Base-by-base conservation (phyloP, 257 asterid species). In the Eustoma russellianum region DNA sequence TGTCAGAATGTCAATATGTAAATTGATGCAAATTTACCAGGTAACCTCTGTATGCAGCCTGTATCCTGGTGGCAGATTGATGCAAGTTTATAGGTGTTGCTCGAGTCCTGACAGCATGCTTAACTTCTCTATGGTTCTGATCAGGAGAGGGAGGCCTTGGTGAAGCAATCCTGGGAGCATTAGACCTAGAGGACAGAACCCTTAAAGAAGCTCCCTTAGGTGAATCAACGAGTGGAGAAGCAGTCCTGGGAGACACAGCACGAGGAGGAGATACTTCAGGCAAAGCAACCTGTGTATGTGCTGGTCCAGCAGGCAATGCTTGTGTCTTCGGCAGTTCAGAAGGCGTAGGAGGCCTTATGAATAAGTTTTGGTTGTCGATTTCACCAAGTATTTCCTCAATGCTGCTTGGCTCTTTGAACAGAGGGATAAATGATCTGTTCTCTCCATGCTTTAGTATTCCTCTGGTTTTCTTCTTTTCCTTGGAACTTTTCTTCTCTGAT, bases 311-410 rank as follows among this genome's bases (percentile, higher is more conserved):
- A 5, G 65, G 64, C 34, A 74, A 49, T 64, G 73, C n/a, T 40
- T 80, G 74, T 17, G 70, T 33, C 28, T 62, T 82, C 16, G 84
- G 77, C 18, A 57, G 62, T 52, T 77, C 80, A 9, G 79, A 65
- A 56, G 83, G 15, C 3, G 78, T 7, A 16, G 74, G 70, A 55
- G 82, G 79, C 75, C 85, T 72, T 33, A 74, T 71, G 48, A 79
- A 77, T 12, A 85, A 77, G 24, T 61, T 58, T 54, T 61, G 70
- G 30, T 88, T 77, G 75, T 88, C 97, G 2, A 80, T 93, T 81
- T 92, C 99, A 28, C 95, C 94, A 60, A 92, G 70, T 69, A 92
- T 92, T 65, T 92, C 76, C 65, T 88, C 99, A 53, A 92, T 85
- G 80, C 99, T 92, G 70, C 97, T 92, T 4, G 99, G 99, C 74